These are phyloP conservation scores for Colletotrichum plurivorum DNA, from an alignment of 2,329 filamentous ascomycete species.

Conservation along the genomic window DNA sequence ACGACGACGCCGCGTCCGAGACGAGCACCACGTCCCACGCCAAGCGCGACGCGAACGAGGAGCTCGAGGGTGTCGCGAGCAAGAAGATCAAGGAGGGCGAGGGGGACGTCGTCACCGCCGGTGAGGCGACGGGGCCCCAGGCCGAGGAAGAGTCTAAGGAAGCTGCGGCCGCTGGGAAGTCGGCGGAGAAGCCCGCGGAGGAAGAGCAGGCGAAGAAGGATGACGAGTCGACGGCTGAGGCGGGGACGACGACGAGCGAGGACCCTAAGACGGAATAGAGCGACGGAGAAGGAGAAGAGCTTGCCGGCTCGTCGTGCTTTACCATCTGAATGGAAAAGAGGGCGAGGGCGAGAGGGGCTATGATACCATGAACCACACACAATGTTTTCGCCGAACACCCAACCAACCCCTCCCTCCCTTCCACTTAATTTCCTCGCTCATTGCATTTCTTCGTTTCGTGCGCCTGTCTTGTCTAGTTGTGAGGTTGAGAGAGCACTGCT, in stretches of 20 bases:
- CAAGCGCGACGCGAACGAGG: slow-evolving; percentile 70
- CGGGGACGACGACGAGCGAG: not conserved
- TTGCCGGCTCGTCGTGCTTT: not conserved
- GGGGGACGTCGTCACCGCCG: slow-evolving; percentile 33
- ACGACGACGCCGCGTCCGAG: slow-evolving; percentile 47
- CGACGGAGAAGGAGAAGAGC: not conserved
- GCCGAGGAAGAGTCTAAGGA: slow-evolving; percentile 37
- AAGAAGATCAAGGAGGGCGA: slow-evolving; percentile 67
- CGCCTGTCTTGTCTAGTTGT: too few species aligned
- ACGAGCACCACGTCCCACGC: slow-evolving; percentile 55
- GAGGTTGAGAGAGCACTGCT: too few species aligned
- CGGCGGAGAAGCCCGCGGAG: not conserved
- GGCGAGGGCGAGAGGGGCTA: not conserved
- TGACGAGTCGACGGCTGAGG: not conserved
- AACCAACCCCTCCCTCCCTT: too few species aligned
- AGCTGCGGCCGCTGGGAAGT: slow-evolving; percentile 1
- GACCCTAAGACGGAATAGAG: not conserved
- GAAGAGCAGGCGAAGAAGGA: slow-evolving; percentile 18
- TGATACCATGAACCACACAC: slow-evolving; percentile 34
- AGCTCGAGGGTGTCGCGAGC: slow-evolving; percentile 52
- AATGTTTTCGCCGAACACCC: slow-evolving; percentile 5
- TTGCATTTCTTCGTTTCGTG: too few species aligned
- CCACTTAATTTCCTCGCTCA: not conserved
- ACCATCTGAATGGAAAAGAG: not conserved
- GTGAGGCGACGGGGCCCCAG: slow-evolving; percentile 40